Evolutionary conservation across 345 rosid genomes (phyloP), one percentile per base, ranked within the genome.

Genomic region (Salix suchowensis): DNA sequence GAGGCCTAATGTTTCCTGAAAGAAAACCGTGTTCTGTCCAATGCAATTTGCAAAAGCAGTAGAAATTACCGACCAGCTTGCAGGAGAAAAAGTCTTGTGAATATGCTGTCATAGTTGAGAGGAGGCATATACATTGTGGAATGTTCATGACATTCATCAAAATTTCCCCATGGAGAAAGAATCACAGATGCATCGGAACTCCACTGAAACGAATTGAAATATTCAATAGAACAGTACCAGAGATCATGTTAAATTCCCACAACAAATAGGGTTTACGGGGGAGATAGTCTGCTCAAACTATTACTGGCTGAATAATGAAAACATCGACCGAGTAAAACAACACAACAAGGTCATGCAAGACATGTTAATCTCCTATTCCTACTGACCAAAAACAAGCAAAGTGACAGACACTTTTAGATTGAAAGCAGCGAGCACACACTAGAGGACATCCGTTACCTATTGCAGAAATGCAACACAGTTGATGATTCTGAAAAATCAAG

Each of bases 401-500:
- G n/a, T 44, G 48, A 44, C 15, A 44, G 48, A 44, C 15, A 14
- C 50, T 46, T 46, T 14, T 14, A 46, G 5, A 44, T 44, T 15
- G 4, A 44, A 44, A 44, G 50, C 50, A 3, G 50, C 14, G 50
- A 13, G 14, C 18, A 44, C 18, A 11, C 50, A 13, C 50, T 46
- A 14, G 5, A 46, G 18, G 44, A 46, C 18, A 46, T 46, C 50
- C 18, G 50, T 46, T 46, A 46, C 23, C 68, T 1, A 19, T 34
- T 16, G 67, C 37, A 23, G n/a, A 60, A 73, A 61, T 60, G 76
- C 55, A 40, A 54, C 9, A 4, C 6, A 24, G 19, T n/a, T 60
- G 18, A 19, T 9, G 60, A 64, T 40, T 60, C 36, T 69, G 23
- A 64, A 34, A 39, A 5, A 68, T 85, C 83, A 88, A 61, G 89